Evolutionary conservation across 1,139 yeast species (phyloP).

Genomic region (Hyphopichia wangnamkhiaoensis): DNA sequence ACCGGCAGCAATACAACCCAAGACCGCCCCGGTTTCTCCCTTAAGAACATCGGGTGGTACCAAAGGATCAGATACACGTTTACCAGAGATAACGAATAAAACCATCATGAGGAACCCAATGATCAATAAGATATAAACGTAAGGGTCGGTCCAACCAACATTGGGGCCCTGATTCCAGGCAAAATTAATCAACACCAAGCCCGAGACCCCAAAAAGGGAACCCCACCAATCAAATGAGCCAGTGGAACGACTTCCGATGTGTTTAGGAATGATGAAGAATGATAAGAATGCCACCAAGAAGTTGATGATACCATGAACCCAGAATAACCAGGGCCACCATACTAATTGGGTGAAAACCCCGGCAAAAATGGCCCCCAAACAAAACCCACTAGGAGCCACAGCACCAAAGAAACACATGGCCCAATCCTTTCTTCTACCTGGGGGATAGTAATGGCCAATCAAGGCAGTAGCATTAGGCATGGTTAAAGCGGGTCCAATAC

Average conservation of each 20-base stretch:
- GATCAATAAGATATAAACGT: slow-evolving; percentile 51
- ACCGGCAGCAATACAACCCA: slow-evolving; percentile 54
- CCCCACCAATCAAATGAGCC: slow-evolving; percentile 50
- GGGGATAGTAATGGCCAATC: slow-evolving; percentile 52
- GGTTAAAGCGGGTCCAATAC: slow-evolving; percentile 58
- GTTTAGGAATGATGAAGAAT: slow-evolving; percentile 44
- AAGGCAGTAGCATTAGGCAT: slow-evolving; percentile 61
- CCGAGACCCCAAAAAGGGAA: slow-evolving; percentile 45
- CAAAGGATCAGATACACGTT: slow-evolving; percentile 41
- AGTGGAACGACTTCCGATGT: slow-evolving; percentile 22
- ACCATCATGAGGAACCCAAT: slow-evolving; percentile 43
- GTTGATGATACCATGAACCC: slow-evolving; percentile 44
- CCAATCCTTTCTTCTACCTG: slow-evolving; percentile 39
- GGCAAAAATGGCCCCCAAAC: slow-evolving; percentile 50
- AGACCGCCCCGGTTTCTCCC: slow-evolving; percentile 45
- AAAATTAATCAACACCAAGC: slow-evolving; percentile 52
- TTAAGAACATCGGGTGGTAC: slow-evolving; percentile 44
- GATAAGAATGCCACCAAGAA: slow-evolving; percentile 29
- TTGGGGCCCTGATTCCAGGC: slow-evolving; percentile 67
- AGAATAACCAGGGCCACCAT: slow-evolving; percentile 62
- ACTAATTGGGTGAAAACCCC: slow-evolving; percentile 42
- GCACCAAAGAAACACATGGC: slow-evolving; percentile 56
- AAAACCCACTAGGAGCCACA: slow-evolving; percentile 60
- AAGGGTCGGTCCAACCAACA: slow-evolving; percentile 54
- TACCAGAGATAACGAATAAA: slow-evolving; percentile 38